Conservation (phyloP, 768 basidiomycete genomes). For the Rhodosporidiobolus sp. region DNA sequence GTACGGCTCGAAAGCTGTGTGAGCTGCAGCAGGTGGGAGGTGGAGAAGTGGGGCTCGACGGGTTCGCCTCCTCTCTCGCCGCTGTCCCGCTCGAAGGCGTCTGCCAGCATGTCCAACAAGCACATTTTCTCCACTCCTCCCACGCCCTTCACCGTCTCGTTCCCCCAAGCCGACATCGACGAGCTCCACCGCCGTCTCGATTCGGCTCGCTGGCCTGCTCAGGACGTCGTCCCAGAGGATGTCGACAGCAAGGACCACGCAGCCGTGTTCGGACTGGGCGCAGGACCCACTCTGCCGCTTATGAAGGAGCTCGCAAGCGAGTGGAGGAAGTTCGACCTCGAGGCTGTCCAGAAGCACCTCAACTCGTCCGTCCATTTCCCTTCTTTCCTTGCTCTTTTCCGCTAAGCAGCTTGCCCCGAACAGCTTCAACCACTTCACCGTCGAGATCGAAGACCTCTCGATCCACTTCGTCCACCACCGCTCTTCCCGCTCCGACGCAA, state of each 20-base stretch:
- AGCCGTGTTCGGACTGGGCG: not conserved
- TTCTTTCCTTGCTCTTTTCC: too few relatives aligned
- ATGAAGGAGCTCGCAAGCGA: constrained; percentile 29
- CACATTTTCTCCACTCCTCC: not conserved
- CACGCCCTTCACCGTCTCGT: constrained; percentile 14
- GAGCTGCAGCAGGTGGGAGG: too few relatives aligned
- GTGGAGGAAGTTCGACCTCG: constrained; percentile 8
- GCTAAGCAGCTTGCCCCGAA: not conserved
- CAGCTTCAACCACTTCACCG: constrained; percentile 32
- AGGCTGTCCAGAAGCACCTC: constrained; percentile 1
- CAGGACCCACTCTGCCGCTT: constrained; percentile 13
- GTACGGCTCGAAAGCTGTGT: too few relatives aligned
- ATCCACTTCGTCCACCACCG: constrained; percentile 43
- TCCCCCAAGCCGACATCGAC: not conserved
- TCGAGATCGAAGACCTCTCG: constrained; percentile 25
- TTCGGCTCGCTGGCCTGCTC: constrained; percentile 18
- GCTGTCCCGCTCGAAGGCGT: not conserved
- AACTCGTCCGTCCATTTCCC: constrained; percentile 10
- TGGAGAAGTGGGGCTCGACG: too few relatives aligned
- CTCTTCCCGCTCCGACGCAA: constrained; percentile 32
- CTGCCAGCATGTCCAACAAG: not conserved
- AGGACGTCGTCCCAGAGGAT: constrained; percentile 7
- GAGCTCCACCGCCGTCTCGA: constrained; percentile 21
- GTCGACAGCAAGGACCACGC: not conserved
- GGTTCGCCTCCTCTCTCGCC: too few relatives aligned